Base-by-base conservation (phyloP, 2,329 filamentous ascomycete species). In the Ophiostoma ulmi region DNA sequence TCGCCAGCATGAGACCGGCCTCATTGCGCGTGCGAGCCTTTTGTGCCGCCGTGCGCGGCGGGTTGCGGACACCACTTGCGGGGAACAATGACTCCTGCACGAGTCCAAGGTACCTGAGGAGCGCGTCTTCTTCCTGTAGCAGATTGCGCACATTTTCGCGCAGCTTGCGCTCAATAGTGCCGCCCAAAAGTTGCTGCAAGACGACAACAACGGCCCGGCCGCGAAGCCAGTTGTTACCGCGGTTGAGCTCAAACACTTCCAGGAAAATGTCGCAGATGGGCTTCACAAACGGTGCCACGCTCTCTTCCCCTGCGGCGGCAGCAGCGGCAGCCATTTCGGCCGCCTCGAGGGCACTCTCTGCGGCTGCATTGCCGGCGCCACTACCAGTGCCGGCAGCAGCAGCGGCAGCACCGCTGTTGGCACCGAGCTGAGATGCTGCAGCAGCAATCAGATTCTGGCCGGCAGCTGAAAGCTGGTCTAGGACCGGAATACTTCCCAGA, bases 261-360 rank as follows among this genome's bases (percentile, higher is more conserved):
- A 99, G 86, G 80, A 99, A 99, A 72, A 99, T 90, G 79, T 99
- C 95, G 80, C 94, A 97, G 73, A 99, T 97, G 4, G 95, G 96
- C 78, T 97, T 99, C 76, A 99, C 95, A 77, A 99, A 98, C 0
- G 95, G 95, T 77, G 69, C 70, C 3, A 67, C 67, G 26, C 31
- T 68, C 61, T 69, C 66, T 97, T 93, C 1, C 97, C 94, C 94
- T 81, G 98, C 94, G 1, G 89, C 87, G 1, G 87, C 67, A 1
- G 72, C 61, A 14, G 70, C 70, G 0, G 94, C 94, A 71, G 94
- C 92, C 67, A 99, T 83, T 79, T 98, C 95, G 0, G 94, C 94
- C 80, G 98, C 94, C 0, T 94, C 95, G 81, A 98, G 95, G 1
- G 72, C 70, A 58, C 52, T 41, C n/a, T 68, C 70, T 61, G 65